These are phyloP conservation scores for Colletotrichum euphorbiae DNA, from an alignment of 2,329 filamentous ascomycete genomes.

Conservation along the genomic window DNA sequence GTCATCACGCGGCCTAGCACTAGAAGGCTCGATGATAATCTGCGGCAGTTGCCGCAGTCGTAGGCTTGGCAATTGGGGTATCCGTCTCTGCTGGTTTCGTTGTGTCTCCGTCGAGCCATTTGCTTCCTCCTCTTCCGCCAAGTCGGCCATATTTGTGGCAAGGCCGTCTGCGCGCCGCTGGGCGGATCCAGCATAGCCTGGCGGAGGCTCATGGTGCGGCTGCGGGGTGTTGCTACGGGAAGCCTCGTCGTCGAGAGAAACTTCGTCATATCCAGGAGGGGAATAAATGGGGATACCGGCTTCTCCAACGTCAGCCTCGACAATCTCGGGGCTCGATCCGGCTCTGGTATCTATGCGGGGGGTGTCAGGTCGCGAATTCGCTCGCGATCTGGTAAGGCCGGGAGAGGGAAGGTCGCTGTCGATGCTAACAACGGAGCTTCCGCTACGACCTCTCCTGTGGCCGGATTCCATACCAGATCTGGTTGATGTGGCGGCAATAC, in stretches of 20 bases:
- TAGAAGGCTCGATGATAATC: slow-evolving; percentile 70
- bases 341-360: slow-evolving; percentile 53
- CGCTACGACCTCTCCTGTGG: slow-evolving; percentile 52
- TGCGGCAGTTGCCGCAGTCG: slow-evolving; percentile 62
- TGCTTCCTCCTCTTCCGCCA: slow-evolving; percentile 26
- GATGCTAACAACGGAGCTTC: slow-evolving; percentile 68
- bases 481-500: slow-evolving; percentile 60
- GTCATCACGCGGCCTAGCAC: slow-evolving; percentile 40
- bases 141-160: slow-evolving; percentile 41
- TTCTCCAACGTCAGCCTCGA: slow-evolving; percentile 63
- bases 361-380: slow-evolving; percentile 58
- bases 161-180: slow-evolving; percentile 40
- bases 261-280: slow-evolving; percentile 67
- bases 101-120: slow-evolving; percentile 45
- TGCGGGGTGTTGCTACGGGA: slow-evolving; percentile 56
- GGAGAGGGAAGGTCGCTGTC: slow-evolving; percentile 59
- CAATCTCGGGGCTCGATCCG: slow-evolving; percentile 65
- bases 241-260: slow-evolving; percentile 55
- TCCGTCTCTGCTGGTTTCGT: slow-evolving; percentile 43
- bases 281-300: slow-evolving; percentile 56
- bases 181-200: slow-evolving; percentile 60
- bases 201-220: slow-evolving; percentile 58
- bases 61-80: slow-evolving; percentile 65
- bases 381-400: slow-evolving; percentile 51
- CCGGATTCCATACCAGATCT: slow-evolving; percentile 49